These are phyloP conservation scores for Discostella stelligeroides DNA, from an alignment of 108 stramenopile species.

Conservation along the genomic window DNA sequence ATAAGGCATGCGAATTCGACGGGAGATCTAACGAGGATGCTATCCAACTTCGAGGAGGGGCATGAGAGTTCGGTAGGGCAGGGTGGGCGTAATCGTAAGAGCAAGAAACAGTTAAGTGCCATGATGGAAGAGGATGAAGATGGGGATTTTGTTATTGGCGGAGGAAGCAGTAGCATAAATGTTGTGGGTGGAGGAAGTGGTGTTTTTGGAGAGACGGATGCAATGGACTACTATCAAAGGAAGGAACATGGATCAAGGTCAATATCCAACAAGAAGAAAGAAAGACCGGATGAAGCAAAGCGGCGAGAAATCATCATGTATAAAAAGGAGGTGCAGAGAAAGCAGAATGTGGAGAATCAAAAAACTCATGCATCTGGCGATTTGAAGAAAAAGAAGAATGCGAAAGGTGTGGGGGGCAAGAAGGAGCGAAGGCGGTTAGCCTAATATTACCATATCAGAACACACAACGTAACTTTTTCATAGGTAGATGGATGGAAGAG, in stretches of 20 bases:
- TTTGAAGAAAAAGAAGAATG: constrained; percentile 23
- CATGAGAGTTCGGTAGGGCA: constrained; percentile 21
- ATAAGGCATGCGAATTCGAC: constrained; percentile 48
- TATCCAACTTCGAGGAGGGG: constrained; percentile 15
- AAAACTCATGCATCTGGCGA: neutral
- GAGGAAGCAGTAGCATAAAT: constrained; percentile 27
- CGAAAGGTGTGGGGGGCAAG: constrained; percentile 34
- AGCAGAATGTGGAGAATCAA: constrained; percentile 33
- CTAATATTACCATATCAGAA: too few species aligned
- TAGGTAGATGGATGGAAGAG: too few species aligned
- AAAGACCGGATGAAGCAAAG: constrained; percentile 83
- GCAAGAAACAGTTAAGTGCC: constrained; percentile 32
- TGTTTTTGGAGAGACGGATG: constrained; percentile 75
- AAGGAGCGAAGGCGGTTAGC: constrained; percentile 32
- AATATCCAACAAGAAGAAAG: constrained; percentile 63
- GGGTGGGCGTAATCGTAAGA: constrained; percentile 17
- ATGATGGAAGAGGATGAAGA: constrained; percentile 50
- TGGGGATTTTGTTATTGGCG: constrained; percentile 43
- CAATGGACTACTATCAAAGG: constrained; percentile 73
- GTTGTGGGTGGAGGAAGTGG: constrained; percentile 38
- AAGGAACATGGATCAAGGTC: constrained; percentile 65
- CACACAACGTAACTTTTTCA: too few species aligned
- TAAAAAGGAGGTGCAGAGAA: constrained; percentile 73
- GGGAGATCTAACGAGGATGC: constrained; percentile 40
- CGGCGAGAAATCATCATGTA: constrained; percentile 78